Conservation (phyloP, 2,329 filamentous ascomycete species). For the Microthyrium microscopicum region DNA sequence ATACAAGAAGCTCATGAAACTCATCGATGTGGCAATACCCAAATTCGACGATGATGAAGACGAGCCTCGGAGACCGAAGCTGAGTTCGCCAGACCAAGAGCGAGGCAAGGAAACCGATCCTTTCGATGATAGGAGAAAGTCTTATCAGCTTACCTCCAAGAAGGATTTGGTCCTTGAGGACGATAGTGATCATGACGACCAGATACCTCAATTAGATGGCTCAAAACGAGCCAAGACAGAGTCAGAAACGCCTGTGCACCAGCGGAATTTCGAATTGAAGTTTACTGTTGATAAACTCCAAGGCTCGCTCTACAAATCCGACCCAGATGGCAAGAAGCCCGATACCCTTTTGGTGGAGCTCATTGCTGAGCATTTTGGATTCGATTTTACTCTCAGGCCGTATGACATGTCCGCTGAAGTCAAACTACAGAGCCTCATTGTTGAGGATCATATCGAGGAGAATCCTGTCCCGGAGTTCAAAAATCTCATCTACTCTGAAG, state of each 20-base stretch:
- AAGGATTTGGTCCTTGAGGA: slow-evolving; percentile 68
- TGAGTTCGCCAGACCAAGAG: slow-evolving; percentile 1
- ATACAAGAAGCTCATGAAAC: slow-evolving; percentile 91
- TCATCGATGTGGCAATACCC: slow-evolving; percentile 89
- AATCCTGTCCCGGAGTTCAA: slow-evolving; percentile 82
- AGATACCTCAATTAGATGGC: slow-evolving; percentile 49
- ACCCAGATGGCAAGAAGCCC: slow-evolving; percentile 55
- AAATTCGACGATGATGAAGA: slow-evolving; percentile 44
- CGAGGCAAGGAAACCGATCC: slow-evolving; percentile 18
- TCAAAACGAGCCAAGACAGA: slow-evolving; percentile 40
- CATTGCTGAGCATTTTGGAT: slow-evolving; percentile 72
- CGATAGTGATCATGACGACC: slow-evolving; percentile 44
- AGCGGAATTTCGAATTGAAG: slow-evolving; percentile 88
- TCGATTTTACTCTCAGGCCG: slow-evolving; percentile 74
- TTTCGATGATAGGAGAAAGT: slow-evolving; percentile 42
- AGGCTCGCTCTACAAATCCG: slow-evolving; percentile 78
- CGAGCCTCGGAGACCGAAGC: slow-evolving; percentile 12
- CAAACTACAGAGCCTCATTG: slow-evolving; percentile 65
- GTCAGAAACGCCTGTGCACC: slow-evolving; percentile 47
- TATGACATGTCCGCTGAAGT: slow-evolving; percentile 93
- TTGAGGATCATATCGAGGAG: slow-evolving; percentile 88
- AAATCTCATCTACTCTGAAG: slow-evolving; percentile 89
- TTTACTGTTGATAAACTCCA: slow-evolving; percentile 91
- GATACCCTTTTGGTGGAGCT: slow-evolving; percentile 81
- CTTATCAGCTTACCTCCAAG: slow-evolving; percentile 56